phyloP scores from a whole-genome alignment of 2,329 filamentous ascomycete species.

The Myriosclerotinia duriaeana region DNA sequence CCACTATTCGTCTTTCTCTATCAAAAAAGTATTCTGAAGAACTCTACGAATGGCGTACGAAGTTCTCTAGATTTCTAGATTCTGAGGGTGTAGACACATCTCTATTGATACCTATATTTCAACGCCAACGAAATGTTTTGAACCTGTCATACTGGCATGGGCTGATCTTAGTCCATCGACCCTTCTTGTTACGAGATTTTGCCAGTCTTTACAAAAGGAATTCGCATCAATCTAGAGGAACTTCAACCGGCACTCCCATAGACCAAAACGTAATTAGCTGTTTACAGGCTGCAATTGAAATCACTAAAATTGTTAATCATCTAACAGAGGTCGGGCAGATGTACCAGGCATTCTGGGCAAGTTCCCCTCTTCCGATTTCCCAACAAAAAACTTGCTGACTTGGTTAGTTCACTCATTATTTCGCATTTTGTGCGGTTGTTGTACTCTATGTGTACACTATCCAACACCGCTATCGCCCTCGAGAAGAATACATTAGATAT shows the following conservation, averaged over 20 bases:
- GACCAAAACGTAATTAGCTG: constrained; percentile 41
- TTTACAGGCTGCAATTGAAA: constrained; percentile 45
- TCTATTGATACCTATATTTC: constrained; percentile 50
- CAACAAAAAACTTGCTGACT: background rate
- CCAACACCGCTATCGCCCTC: constrained; percentile 40
- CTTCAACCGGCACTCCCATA: constrained; percentile 26
- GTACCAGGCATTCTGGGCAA: constrained; percentile 46
- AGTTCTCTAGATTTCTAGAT: constrained; percentile 48
- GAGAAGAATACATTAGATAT: constrained; percentile 38
- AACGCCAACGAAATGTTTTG: constrained; percentile 44
- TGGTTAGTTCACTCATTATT: constrained; percentile 45
- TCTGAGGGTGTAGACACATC: constrained; percentile 46
- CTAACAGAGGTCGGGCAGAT: constrained; percentile 42
- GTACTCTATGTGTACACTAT: constrained; percentile 49
- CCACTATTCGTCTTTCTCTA: constrained; percentile 41
- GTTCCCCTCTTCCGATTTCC: constrained; percentile 2
- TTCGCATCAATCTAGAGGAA: constrained; percentile 18
- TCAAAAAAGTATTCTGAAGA: constrained; percentile 46
- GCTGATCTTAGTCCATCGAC: constrained; percentile 41
- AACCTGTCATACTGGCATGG: constrained; percentile 43
- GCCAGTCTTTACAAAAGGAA: constrained; percentile 31
- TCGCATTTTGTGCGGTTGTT: constrained; percentile 48
- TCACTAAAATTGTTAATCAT: constrained; percentile 44
- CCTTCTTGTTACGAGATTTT: constrained; percentile 40
- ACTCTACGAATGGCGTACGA: constrained; percentile 48